A percentile compares a stretch with the other conserved stretches of the same genome.
Evolutionary conservation across 192 early-diverging fungal species (phyloP).

Genomic region (Lobulomyces angularis): DNA sequence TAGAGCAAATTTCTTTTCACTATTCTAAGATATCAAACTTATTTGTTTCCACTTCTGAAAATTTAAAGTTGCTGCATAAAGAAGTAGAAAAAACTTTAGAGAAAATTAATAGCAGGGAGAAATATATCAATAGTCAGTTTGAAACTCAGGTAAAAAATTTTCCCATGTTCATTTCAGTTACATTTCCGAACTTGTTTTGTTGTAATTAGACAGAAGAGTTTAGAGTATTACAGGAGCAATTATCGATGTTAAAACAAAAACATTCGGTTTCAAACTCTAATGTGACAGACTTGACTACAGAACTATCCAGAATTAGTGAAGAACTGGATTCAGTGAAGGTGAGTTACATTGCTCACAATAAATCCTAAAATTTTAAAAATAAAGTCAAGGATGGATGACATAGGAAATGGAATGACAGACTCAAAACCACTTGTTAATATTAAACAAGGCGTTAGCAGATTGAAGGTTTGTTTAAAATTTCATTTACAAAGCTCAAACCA

Average conservation of each 20-base stretch:
- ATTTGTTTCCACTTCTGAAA: conserved; percentile 5
- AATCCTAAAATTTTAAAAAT: conserved; percentile 4
- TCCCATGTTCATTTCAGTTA: neutral
- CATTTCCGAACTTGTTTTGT: neutral
- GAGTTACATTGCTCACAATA: neutral
- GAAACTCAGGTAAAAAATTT: conserved; percentile 25
- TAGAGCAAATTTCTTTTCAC: conserved; percentile 39
- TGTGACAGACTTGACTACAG: conserved; percentile 35
- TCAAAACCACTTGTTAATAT: conserved; percentile 45
- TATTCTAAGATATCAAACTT: conserved; percentile 7
- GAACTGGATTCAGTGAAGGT: conserved; percentile 47
- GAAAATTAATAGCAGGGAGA: conserved; percentile 42
- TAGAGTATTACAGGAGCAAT: conserved; percentile 34
- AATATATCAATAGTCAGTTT: conserved; percentile 52
- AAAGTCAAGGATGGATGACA: conserved; percentile 42
- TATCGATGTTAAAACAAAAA: conserved; percentile 41
- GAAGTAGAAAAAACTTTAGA: conserved; percentile 45
- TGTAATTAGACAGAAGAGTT: conserved; percentile 31
- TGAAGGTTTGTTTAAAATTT: conserved; percentile 24
- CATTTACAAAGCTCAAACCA: neutral
- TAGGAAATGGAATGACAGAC: conserved; percentile 52
- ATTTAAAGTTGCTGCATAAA: conserved; percentile 21
- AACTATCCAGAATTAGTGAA: conserved; percentile 33
- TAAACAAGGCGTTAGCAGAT: conserved; percentile 33
- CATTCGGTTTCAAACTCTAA: conserved; percentile 26